Evolutionary conservation across 2,329 filamentous ascomycete genomes (phyloP).

Genomic region (Chlorencoelia australis): DNA sequence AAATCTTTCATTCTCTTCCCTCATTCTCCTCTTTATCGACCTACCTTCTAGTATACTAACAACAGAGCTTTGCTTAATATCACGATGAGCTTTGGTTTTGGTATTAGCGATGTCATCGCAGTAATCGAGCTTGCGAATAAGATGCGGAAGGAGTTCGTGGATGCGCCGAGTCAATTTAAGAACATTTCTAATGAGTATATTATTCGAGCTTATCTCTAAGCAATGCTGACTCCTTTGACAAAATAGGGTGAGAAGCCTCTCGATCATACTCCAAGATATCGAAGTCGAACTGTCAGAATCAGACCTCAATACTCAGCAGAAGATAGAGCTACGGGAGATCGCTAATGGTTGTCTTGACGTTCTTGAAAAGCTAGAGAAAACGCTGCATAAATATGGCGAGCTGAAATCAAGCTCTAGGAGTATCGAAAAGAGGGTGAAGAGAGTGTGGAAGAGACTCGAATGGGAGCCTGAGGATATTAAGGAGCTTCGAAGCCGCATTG

Average conservation of each 20-base stretch:
- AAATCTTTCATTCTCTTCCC: no score
- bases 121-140: conserved; percentile 21
- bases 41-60: no score
- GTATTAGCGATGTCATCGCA: conserved; percentile 24
- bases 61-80: no score
- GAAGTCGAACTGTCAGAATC: conserved; percentile 14
- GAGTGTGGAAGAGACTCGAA: conserved; percentile 20
- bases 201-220: background rate
- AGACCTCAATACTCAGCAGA: conserved; percentile 13
- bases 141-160: conserved; percentile 21
- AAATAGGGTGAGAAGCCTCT: conserved; percentile 9
- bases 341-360: conserved; percentile 10
- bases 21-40: no score
- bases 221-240: background rate
- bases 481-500: conserved; percentile 14
- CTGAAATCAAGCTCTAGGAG: conserved; percentile 4
- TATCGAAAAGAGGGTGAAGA: conserved; percentile 9
- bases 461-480: conserved; percentile 17
- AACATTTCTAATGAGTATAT: conserved; percentile 4
- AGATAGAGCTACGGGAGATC: conserved; percentile 15
- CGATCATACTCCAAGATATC: conserved; percentile 8
- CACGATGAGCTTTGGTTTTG: conserved; percentile 28
- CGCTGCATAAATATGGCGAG: conserved; percentile 5
- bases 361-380: conserved; percentile 8
- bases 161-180: conserved; percentile 22